These are phyloP conservation scores for Lachancea sp. DNA, from an alignment of 805 yeast species.

Conservation along the genomic window DNA sequence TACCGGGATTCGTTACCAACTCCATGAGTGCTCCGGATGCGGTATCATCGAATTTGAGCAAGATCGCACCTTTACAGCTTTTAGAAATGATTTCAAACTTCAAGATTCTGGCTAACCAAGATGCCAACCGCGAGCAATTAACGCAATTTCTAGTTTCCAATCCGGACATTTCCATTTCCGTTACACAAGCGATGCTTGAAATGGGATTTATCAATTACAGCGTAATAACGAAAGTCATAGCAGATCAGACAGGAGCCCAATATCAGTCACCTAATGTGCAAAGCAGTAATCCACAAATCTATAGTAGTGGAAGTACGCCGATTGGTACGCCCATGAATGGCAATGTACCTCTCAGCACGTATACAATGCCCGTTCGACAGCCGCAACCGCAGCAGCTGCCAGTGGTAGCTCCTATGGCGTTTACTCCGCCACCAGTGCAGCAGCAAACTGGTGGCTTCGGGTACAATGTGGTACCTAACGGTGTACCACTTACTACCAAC, in stretches of 20 bases:
- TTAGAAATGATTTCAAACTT: constrained; percentile 63
- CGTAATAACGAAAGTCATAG: constrained; percentile 53
- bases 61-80: constrained; percentile 63
- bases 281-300: background rate
- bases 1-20: constrained; percentile 44
- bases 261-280: constrained; percentile 2
- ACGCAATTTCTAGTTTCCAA: constrained; percentile 45
- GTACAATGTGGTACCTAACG: constrained; percentile 8
- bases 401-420: constrained; percentile 13
- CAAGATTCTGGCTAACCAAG: constrained; percentile 49
- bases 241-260: constrained; percentile 15
- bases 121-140: constrained; percentile 41
- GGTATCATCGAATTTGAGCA: constrained; percentile 53
- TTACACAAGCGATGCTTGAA: constrained; percentile 65
- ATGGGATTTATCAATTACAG: constrained; percentile 72
- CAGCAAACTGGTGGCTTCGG: background rate
- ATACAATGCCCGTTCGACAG: constrained; percentile 8
- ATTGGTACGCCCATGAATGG: constrained; percentile 10
- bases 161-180: constrained; percentile 55
- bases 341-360: constrained; percentile 10
- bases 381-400: constrained; percentile 15
- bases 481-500: constrained; percentile 8
- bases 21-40: constrained; percentile 46
- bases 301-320: constrained; percentile 8
- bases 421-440: constrained; percentile 4